Evolutionary conservation across 2,329 filamentous ascomycete species (phyloP), one percentile per base, ranked within the genome.

Genomic region (Pseudogymnoascus sp.): DNA sequence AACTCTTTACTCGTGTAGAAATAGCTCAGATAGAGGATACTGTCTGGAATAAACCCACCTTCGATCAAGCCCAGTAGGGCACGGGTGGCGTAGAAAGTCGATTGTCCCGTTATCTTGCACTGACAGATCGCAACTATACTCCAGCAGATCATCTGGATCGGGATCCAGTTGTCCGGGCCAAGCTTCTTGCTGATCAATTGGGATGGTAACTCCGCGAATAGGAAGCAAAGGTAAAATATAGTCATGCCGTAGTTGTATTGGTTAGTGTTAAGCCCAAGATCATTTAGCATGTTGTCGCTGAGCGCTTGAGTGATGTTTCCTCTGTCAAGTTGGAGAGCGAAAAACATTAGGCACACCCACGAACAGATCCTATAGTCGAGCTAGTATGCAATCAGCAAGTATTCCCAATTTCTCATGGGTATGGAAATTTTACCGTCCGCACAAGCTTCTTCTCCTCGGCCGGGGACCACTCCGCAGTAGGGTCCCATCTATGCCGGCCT

Each of bases 1-100:
- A 89, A 75, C 70, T 88, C 80, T 61, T 76, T 78, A 2, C 82
- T 80, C 9, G 81, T 89, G 71, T 89, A 90, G 72, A 84, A 90
- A 69, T 89, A 89, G 26, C 79, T 83, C 1, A 88, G 75, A 67
- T 87, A 88, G 0, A 85, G 72, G 58, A 85, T 80, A 45, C 76
- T 81, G 67, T 80, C 82, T 5, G 83, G 82, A 61, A 86, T 85
- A 63, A 86, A 86, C 2, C 82, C 73, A 38, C 69, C 67, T 57
- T 70, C 64, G 3, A 62, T 30, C 7, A 63, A 28, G 3, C 67
- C 67, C 1, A 68, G 21, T 0, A 79, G 66, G 4, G 71, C 72
- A n/a, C 77, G 69, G 15, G 70, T 72, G 9, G 73, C 72, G 58
- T 70, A 76, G 61, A 78, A 78, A 1, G 73, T 74, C 1, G 69